A percentile compares a stretch with the other conserved stretches of the same genome.
Conservation (phyloP, 2,329 filamentous ascomycete species). For the Sclerotinia spermophila region DNA sequence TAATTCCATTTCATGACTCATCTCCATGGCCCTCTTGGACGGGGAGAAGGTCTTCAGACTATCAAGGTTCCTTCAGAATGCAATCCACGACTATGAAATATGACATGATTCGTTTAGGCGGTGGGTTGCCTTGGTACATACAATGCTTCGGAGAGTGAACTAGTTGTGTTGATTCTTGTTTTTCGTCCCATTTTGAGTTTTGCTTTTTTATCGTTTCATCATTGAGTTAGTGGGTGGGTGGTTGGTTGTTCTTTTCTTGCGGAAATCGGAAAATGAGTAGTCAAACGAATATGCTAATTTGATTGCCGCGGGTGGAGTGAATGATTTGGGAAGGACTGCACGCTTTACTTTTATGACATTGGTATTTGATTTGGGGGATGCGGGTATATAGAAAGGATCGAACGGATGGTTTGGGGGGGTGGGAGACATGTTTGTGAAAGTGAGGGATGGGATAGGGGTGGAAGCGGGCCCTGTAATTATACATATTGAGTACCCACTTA, state of each 20-base stretch:
- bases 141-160: neutral
- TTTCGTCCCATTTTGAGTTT: neutral
- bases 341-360: neutral
- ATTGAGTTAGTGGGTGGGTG: neutral
- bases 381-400: neutral
- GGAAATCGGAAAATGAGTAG: neutral
- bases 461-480: neutral
- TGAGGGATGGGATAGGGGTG: neutral
- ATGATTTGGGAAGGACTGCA: neutral
- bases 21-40: neutral
- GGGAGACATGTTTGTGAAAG: neutral
- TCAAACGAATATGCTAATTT: slow-evolving; percentile 2
- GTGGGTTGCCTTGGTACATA: neutral
- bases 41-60: neutral
- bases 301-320: neutral
- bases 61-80: neutral
- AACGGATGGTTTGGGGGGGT: neutral
- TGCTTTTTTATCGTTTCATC: neutral
- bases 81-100: neutral
- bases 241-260: neutral
- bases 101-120: neutral
- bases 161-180: neutral
- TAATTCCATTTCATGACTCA: neutral
- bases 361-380: neutral
- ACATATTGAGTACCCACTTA: neutral